Conservation (phyloP, 306 rosid genomes). For the Rosa rugosa region DNA sequence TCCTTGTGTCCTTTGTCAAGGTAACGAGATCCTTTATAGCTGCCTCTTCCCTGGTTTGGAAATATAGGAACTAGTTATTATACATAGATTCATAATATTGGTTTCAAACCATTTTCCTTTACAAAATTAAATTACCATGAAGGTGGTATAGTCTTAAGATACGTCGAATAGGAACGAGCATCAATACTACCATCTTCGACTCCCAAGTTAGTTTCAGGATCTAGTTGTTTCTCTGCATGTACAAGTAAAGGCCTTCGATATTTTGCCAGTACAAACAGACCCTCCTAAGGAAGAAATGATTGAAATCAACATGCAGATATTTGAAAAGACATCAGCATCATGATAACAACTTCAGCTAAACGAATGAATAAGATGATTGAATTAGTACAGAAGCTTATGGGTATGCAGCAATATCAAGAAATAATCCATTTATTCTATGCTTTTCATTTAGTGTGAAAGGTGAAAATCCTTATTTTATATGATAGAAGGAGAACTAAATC, state of each 20-base stretch:
- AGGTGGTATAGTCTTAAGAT: slow-evolving; percentile 82
- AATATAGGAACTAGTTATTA: slow-evolving; percentile 4
- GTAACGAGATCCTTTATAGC: slow-evolving; percentile 73
- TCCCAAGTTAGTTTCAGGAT: slow-evolving; percentile 41
- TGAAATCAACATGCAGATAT: slow-evolving; percentile 21
- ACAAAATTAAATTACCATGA: slow-evolving; percentile 54
- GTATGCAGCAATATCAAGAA: neutral
- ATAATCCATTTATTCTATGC: neutral
- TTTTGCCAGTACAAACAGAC: slow-evolving; percentile 76
- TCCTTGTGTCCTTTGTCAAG: slow-evolving; percentile 68
- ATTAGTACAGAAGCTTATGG: neutral
- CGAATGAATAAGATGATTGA: neutral
- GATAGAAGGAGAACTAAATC: neutral
- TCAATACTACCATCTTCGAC: slow-evolving; percentile 36
- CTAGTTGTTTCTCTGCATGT: slow-evolving; percentile 72
- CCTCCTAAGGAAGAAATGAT: slow-evolving; percentile 59
- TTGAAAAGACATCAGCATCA: slow-evolving; percentile 20
- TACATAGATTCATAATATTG: neutral
- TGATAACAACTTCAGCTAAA: neutral
- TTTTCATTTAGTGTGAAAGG: neutral
- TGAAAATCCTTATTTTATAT: neutral
- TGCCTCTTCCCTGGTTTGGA: slow-evolving; percentile 78
- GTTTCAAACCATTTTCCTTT: neutral
- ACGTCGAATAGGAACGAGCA: slow-evolving; percentile 61
- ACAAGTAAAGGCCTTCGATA: slow-evolving; percentile 84